Base-by-base conservation (phyloP, 768 basidiomycete species). In the Leccinum obscurum region DNA sequence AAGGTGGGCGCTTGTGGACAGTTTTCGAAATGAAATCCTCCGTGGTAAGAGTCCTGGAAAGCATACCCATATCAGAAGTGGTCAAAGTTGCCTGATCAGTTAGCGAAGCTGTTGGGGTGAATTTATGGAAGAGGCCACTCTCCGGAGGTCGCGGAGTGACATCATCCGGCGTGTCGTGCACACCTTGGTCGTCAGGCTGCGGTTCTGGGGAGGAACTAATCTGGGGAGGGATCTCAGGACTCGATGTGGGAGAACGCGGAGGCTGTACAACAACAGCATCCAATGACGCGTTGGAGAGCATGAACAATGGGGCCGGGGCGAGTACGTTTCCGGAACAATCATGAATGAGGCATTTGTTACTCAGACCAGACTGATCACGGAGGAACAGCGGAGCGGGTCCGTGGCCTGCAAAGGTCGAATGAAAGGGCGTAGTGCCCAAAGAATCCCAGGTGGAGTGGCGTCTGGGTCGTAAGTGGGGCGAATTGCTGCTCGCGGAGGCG, bases 371-470 rank as follows among this genome's bases (percentile, higher is more conserved):
- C 11, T 58, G 59, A 41, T 66, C 62, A 20, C 30, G 70, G 54
- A 62, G 57, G 51, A 64, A 66, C 7, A 58, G 50, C 9, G 62
- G 41, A 0, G 65, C 54, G 34, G 57, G 53, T 4, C 57, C 65
- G 20, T 54, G 61, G 32, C 30, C 60, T 0, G 68, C 46, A 58
- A 64, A 66, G 9, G 65, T 57, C 0, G 65, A 51, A 35, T 62
- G 57, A 9, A 55, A 48, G 35, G 63, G 56, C 3, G 61, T 13
- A 0, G 62, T 52, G 35, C 34, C 63, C 10, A 62, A 49, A 13
- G 60, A 56, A 52, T 72, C 74, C 61, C 54, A 65, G 22, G 67
- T 41, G n/a, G 72, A 72, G 41, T 63, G 53, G 6, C 69, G 67
- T 59, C 68, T 63, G 28, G 60, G 64, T 44, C 61, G 70, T 17